phyloP scores from a whole-genome alignment of 257 asterid genomes.

The Rauvolfia tetraphylla region DNA sequence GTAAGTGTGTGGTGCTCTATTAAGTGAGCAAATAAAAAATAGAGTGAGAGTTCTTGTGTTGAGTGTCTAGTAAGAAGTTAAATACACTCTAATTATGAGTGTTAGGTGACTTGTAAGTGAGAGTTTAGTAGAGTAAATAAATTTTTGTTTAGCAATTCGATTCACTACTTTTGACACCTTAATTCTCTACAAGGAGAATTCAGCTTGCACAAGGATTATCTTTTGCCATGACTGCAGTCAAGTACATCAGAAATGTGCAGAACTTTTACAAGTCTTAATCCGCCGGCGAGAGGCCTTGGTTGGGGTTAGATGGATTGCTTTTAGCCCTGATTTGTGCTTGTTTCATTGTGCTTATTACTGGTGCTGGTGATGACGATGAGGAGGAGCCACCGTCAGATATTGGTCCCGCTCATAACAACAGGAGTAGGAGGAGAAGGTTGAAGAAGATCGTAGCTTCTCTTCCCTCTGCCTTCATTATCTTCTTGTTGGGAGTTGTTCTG shows the following conservation, averaged over 20 bases:
- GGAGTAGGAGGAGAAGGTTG: conserved; percentile 16
- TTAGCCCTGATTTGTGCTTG: conserved; percentile 55
- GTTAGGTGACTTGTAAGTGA: too few species aligned
- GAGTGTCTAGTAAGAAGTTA: too few species aligned
- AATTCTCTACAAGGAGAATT: too few species aligned
- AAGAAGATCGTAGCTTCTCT: conserved; percentile 35
- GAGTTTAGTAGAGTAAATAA: too few species aligned
- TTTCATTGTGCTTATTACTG: conserved; percentile 53
- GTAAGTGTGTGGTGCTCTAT: too few species aligned
- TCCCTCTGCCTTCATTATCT: conserved; percentile 65
- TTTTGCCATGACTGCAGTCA: conserved; percentile 72
- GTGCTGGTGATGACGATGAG: conserved; percentile 45
- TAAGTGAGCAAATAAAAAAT: too few species aligned
- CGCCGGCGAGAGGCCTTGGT: conserved; percentile 54
- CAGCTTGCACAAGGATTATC: conserved; percentile 79
- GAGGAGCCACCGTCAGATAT: conserved; percentile 15
- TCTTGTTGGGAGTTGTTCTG: conserved; percentile 48
- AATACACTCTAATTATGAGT: too few species aligned
- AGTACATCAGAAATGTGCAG: conserved; percentile 52
- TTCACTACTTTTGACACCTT: too few species aligned
- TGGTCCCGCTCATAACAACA: background rate
- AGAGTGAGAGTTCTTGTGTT: too few species aligned
- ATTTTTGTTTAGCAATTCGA: too few species aligned
- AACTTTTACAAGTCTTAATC: conserved; percentile 52
- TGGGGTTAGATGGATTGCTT: conserved; percentile 68